Conservation (phyloP, 495 filamentous ascomycete genomes). For the Cercophora newfieldiana region DNA sequence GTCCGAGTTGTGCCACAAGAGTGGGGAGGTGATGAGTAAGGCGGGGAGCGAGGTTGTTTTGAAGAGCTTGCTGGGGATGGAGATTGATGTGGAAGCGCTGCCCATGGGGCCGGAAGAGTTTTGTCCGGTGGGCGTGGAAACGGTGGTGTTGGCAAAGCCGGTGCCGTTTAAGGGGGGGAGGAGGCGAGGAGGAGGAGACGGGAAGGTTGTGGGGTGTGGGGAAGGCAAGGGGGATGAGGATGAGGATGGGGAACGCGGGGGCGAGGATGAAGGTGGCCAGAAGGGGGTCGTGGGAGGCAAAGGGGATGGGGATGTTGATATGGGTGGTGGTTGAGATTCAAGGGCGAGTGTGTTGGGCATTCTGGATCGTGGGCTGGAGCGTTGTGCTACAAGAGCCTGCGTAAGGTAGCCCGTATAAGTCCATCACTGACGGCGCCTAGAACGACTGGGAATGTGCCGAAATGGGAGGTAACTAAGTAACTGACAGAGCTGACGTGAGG, state of each 20-base stretch:
- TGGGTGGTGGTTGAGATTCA: background rate
- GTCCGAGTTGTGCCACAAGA: conserved; percentile 81
- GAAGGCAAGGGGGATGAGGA: conserved; percentile 24
- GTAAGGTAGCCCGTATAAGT: background rate
- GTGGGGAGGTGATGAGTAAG: conserved; percentile 92
- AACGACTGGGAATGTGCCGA: background rate
- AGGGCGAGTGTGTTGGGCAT: too few species aligned
- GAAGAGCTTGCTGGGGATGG: conserved; percentile 68
- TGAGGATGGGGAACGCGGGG: conserved; percentile 18
- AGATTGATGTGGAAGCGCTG: conserved; percentile 73
- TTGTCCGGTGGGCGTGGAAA: conserved; percentile 73
- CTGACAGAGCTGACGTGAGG: too few species aligned
- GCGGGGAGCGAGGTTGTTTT: conserved; percentile 80
- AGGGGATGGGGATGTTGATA: conserved; percentile 1
- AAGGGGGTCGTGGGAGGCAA: background rate
- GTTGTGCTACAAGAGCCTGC: background rate
- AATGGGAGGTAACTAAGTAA: background rate
- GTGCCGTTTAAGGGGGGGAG: conserved; percentile 41
- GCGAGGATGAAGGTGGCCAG: conserved; percentile 5
- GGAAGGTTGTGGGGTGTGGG: too few species aligned
- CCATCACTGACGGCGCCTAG: too few species aligned
- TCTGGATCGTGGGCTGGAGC: background rate
- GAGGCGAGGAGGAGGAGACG: too few species aligned
- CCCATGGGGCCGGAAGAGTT: conserved; percentile 77
- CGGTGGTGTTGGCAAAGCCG: conserved; percentile 70